These are phyloP conservation scores for Colletotrichum brevisporum DNA, from an alignment of 2,329 filamentous ascomycete genomes.

Conservation along the genomic window DNA sequence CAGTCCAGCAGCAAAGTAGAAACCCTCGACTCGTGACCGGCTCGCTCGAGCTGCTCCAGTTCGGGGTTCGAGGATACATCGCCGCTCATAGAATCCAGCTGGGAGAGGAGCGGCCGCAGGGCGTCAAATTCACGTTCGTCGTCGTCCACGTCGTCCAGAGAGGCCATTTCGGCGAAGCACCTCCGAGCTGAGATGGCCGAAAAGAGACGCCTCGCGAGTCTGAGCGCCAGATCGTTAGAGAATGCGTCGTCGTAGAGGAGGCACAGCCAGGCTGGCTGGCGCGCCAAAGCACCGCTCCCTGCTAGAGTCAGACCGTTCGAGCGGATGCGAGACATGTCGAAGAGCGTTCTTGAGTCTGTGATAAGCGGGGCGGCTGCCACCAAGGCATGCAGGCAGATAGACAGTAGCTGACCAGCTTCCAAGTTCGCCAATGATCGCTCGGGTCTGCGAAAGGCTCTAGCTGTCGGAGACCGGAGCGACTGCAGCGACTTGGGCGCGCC, in stretches of 20 bases:
- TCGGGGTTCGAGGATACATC: constrained; percentile 61
- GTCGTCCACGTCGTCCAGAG: constrained; percentile 53
- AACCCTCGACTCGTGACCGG: constrained; percentile 69
- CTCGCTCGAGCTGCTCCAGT: constrained; percentile 66
- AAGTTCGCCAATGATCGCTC: constrained; percentile 58
- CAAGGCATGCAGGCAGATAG: constrained; percentile 74
- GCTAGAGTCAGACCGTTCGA: constrained; percentile 67
- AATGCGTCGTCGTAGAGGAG: constrained; percentile 75
- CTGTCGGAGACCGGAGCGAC: constrained; percentile 54
- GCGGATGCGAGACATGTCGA: constrained; percentile 73
- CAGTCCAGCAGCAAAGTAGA: constrained; percentile 76
- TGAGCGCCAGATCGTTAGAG: constrained; percentile 71
- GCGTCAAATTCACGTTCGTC: constrained; percentile 55
- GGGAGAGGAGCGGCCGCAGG: constrained; percentile 63
- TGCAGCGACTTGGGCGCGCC: constrained; percentile 64
- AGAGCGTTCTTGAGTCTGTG: constrained; percentile 62
- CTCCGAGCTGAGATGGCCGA: constrained; percentile 68
- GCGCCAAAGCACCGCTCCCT: constrained; percentile 59
- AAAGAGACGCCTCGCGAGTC: constrained; percentile 71
- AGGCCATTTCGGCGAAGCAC: constrained; percentile 63
- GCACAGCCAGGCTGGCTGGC: constrained; percentile 65
- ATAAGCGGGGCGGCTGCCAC: constrained; percentile 70
- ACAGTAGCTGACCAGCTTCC: constrained; percentile 68
- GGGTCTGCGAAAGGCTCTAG: constrained; percentile 53
- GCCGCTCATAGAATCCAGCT: constrained; percentile 66